These are phyloP conservation scores for Starmerella riodocensis DNA, from an alignment of 805 yeast species.

Conservation along the genomic window DNA sequence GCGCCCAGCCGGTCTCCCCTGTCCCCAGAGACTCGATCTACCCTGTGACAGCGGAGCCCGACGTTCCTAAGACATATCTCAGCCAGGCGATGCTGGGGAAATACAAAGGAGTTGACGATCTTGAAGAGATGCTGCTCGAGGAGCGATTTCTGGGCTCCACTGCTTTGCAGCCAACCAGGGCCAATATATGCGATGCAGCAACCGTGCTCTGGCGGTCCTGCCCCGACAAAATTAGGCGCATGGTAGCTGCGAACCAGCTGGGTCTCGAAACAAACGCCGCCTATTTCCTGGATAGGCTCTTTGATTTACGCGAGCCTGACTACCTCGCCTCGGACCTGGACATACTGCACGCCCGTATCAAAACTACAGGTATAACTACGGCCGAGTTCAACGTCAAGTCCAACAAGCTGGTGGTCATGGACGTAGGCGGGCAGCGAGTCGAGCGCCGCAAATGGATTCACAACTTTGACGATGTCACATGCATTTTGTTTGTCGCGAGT, in stretches of 20 bases:
- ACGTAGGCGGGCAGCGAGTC: conserved; percentile 95
- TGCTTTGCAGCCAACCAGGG: conserved; percentile 16
- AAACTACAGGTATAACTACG: conserved; percentile 92
- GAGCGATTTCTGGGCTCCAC: neutral
- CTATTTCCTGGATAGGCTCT: conserved; percentile 66
- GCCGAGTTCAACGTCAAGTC: conserved; percentile 56
- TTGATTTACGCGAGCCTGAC: conserved; percentile 45
- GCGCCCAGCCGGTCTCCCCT: neutral
- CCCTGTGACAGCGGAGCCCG: conserved; percentile 32
- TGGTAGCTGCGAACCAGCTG: conserved; percentile 45
- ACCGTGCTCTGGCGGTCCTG: conserved; percentile 44
- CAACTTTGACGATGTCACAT: conserved; percentile 82
- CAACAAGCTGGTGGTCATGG: conserved; percentile 61
- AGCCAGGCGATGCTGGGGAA: conserved; percentile 9
- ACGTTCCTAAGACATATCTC: conserved; percentile 26
- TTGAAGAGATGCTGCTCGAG: conserved; percentile 2
- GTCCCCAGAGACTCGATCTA: neutral
- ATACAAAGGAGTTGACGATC: conserved; percentile 4
- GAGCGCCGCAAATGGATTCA: conserved; percentile 97
- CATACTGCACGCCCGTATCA: conserved; percentile 78
- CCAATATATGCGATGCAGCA: conserved; percentile 54
- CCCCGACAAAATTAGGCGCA: conserved; percentile 35
- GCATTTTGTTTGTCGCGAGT: conserved; percentile 77
- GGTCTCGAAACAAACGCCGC: conserved; percentile 75
- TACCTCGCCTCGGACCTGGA: conserved; percentile 71